These are phyloP conservation scores for Syzygium malaccense DNA, from an alignment of 441 rosid genomes.

Conservation along the genomic window DNA sequence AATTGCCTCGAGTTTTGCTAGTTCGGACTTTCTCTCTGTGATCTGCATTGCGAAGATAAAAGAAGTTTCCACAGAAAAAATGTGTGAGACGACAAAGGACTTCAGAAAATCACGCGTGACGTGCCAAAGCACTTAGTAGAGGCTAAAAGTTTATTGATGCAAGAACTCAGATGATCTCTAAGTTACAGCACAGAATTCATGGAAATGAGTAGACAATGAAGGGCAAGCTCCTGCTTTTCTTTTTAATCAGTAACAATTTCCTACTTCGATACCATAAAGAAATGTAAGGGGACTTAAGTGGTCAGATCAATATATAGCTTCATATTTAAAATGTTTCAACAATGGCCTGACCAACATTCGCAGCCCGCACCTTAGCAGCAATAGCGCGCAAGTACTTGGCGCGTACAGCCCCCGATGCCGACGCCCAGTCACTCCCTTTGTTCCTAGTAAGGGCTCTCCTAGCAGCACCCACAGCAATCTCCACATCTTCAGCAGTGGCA, in stretches of 20 bases:
- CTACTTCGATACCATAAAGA: neutral
- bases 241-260: neutral
- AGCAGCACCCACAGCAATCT: slow-evolving; percentile 84
- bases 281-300: neutral
- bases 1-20: slow-evolving; percentile 83
- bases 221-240: neutral
- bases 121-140: neutral
- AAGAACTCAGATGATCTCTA: neutral
- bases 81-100: neutral
- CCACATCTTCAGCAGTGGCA: slow-evolving; percentile 92
- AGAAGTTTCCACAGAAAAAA: neutral
- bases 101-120: neutral
- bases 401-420: slow-evolving; percentile 70
- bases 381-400: slow-evolving; percentile 89
- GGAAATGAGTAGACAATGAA: neutral
- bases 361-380: slow-evolving; percentile 63
- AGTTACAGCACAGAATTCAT: neutral
- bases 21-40: slow-evolving; percentile 62
- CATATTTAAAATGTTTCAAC: neutral
- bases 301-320: neutral
- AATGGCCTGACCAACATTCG: neutral
- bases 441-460: slow-evolving; percentile 63
- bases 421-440: slow-evolving; percentile 81
- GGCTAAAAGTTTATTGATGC: neutral
- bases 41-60: slow-evolving; percentile 33